phyloP scores from a whole-genome alignment of 441 rosid genomes.

The Bocquillonia castaneifolia region DNA sequence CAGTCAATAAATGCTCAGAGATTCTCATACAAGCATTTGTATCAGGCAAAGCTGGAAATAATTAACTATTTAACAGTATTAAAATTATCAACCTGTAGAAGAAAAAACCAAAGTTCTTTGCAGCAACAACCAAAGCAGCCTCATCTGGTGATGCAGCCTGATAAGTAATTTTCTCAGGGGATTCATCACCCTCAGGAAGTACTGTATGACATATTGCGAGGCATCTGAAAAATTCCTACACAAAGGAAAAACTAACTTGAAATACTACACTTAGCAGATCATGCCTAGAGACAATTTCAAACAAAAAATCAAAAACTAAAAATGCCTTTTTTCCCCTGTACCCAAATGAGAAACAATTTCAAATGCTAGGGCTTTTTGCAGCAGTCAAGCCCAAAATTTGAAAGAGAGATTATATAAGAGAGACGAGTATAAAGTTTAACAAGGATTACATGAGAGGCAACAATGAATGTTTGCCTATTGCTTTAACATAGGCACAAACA shows the following conservation, averaged over 20 bases:
- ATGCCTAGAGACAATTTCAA: background rate
- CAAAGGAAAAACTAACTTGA: conserved; percentile 13
- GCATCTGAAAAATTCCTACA: conserved; percentile 88
- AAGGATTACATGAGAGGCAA: background rate
- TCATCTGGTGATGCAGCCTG: conserved; percentile 99
- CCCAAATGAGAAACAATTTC: background rate
- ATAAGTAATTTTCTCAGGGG: conserved; percentile 85
- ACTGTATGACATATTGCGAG: conserved; percentile 99
- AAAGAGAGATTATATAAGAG: background rate
- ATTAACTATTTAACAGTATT: background rate
- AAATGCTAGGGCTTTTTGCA: background rate
- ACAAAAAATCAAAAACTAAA: background rate
- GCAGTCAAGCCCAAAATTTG: background rate
- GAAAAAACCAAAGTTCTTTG: conserved; percentile 99
- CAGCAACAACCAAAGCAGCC: conserved; percentile 96
- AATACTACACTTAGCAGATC: background rate
- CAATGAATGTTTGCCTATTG: background rate
- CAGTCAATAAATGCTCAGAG: conserved; percentile 19
- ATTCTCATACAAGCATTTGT: background rate
- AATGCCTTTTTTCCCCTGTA: background rate
- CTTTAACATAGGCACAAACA: background rate
- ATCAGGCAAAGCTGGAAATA: conserved; percentile 1
- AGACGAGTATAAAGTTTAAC: background rate
- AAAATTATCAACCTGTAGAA: conserved; percentile 58
- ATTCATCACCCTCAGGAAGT: conserved; percentile 97